Evolutionary conservation across 176 grass and related monocot genomes (phyloP).

Genomic region (Themeda triandra): DNA sequence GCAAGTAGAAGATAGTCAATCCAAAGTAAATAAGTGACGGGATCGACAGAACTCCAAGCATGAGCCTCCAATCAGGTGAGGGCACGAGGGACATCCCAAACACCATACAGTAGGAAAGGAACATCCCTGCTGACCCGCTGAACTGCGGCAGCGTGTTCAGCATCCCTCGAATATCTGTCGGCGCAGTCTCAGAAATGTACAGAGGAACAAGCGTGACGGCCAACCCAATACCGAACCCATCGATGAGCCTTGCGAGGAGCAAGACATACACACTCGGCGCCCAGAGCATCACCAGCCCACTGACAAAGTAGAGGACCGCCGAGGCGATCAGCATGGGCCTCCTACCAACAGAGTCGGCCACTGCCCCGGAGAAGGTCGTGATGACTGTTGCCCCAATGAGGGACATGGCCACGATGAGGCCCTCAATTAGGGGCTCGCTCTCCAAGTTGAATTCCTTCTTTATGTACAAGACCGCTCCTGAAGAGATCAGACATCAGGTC

Average conservation of each 20-base stretch:
- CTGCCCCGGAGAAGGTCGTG: constrained; percentile 71
- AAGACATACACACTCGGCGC: constrained; percentile 73
- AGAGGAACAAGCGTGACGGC: constrained; percentile 82
- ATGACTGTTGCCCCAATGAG: constrained; percentile 84
- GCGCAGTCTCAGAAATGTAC: constrained; percentile 98
- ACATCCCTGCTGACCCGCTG: constrained; percentile 93
- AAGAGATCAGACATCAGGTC: constrained; percentile 24
- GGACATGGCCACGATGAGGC: constrained; percentile 90
- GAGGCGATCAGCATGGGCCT: constrained; percentile 87
- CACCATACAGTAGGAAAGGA: constrained; percentile 97
- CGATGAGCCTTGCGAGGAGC: constrained; percentile 89
- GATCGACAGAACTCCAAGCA: constrained; percentile 92
- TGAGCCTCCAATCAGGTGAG: constrained; percentile 80
- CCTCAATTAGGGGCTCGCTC: constrained; percentile 74
- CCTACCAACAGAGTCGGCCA: constrained; percentile 66
- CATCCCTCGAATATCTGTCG: constrained; percentile 78
- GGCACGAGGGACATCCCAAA: constrained; percentile 83
- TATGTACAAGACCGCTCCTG: constrained; percentile 89
- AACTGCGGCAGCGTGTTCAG: constrained; percentile 92
- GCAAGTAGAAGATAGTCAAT: constrained; percentile 91
- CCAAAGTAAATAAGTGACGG: constrained; percentile 81
- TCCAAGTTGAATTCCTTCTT: constrained; percentile 87
- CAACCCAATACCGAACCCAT: constrained; percentile 86
- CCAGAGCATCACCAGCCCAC: constrained; percentile 92
- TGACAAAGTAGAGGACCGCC: constrained; percentile 70